Evolutionary conservation across 1,284 basidiomycete genomes (phyloP).

Genomic region (Amylostereum chailletii): DNA sequence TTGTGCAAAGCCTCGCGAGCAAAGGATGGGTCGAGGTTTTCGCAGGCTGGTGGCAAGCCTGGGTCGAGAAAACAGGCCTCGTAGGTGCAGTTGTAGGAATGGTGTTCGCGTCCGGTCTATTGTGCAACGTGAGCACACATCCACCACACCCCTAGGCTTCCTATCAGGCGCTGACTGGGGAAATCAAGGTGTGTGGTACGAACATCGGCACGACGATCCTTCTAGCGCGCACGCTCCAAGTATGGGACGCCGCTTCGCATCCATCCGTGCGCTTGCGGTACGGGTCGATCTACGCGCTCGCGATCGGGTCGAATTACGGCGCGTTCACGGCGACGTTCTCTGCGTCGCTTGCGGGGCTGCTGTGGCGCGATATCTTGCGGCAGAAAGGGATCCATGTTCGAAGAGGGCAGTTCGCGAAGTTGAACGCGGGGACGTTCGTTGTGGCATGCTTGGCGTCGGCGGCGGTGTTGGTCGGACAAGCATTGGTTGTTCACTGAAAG

Average conservation of each 20-base stretch:
- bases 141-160: not conserved
- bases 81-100: constrained; percentile 38
- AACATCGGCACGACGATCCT: constrained; percentile 97
- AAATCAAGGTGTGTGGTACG: constrained; percentile 65
- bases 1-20: constrained; percentile 78
- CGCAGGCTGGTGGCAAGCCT: constrained; percentile 58
- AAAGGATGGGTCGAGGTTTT: constrained; percentile 93
- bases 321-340: constrained; percentile 90
- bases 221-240: constrained; percentile 54
- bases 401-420: constrained; percentile 59
- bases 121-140: constrained; percentile 66
- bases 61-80: constrained; percentile 32
- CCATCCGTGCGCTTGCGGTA: constrained; percentile 20
- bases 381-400: constrained; percentile 75
- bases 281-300: constrained; percentile 52
- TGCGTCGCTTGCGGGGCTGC: constrained; percentile 82
- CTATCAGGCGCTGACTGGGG: not conserved
- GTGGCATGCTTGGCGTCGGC: constrained; percentile 20
- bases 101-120: constrained; percentile 47
- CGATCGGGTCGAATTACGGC: constrained; percentile 83
- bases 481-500: constrained; percentile 13
- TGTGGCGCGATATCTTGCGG: constrained; percentile 76
- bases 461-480: constrained; percentile 21
- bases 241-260: constrained; percentile 22
- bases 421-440: constrained; percentile 45